Evolutionary conservation across 345 rosid genomes (phyloP), one percentile per base, ranked within the genome.

Genomic region (Eucalyptus regnans): DNA sequence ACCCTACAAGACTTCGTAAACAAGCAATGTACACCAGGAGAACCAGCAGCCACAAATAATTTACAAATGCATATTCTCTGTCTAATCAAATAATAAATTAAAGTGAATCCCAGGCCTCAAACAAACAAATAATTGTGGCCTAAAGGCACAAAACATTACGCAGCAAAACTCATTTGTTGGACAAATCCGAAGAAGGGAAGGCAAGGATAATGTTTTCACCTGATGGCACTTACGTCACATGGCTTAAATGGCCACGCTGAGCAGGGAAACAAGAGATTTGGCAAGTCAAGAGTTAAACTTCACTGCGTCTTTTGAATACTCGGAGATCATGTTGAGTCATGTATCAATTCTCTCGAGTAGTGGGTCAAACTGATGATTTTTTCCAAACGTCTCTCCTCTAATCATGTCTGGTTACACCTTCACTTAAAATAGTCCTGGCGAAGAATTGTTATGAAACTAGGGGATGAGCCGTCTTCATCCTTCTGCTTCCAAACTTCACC

Each of bases 371-470:
- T 50, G 44, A 18, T 31, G 66, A 60, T 54, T 31, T 86, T 64
- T 44, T 22, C 66, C 29, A 43, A 86, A 60, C 23, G 60, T 46
- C n/a, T 27, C 68, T 86, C 62, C 48, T 41, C 49, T 86, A 60
- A 33, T 18, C 64, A 60, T 86, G 62, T 58, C 87, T 43, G 64
- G 66, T 86, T 54, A 46, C n/a, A 9, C 16, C 91, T 87, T 76
- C 84, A 95, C 88, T 91, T 93, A 94, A 95, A 95, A 87, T 94
- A 93, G 91, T 95, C 97, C 62, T 90, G 95, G 84, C 92, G 94
- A 62, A 94, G 90, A 88, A 93, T 80, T 14, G 94, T 92, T 87
- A 94, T 48, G 50, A 94, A 92, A 87, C 88, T 86, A 5, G 96
- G 93, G 9, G 93, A 86, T 52, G 93, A 71, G 25, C 94, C 96